Base-by-base conservation (phyloP, 2,329 filamentous ascomycete species). In the Penicillium italicum region DNA sequence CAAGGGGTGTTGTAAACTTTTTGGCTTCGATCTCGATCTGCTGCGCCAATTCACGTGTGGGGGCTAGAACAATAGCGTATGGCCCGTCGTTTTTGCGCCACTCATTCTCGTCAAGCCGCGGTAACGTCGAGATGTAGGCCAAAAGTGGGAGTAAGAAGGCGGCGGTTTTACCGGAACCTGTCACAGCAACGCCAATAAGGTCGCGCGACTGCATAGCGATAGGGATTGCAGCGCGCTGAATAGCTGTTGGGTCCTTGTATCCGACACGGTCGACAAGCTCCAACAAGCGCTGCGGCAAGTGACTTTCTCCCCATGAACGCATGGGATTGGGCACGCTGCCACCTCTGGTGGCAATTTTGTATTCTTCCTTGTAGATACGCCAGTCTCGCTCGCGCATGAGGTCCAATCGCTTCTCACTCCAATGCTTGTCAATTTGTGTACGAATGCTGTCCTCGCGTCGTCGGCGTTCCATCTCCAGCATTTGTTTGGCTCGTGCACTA, bases 321-420 rank as follows among this genome's bases (percentile, higher is more conserved):
- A 99, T 97, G 0, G 94, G 94, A 67, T 97, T 93, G 0, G 94
- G 94, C 53, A 97, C 91, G 26, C 83, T 82, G 41, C 93, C 93
- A 55, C 94, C 94, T 74, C 96, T 97, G 9, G 91, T 97, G 38
- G 88, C 82, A 71, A 99, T 99, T 66, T 94, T 95, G 77, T 96
- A 97, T 74, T 99, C 92, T 74, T 97, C 94, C 76, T 97, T 99
- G 85, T 99, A 97, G 66, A 99, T 97, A 70, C 94, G 90, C 94
- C 94, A 99, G 75, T 99, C 94, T 72, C 94, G 83, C 76, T 97
- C 92, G 60, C 91, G 89, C 94, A 99, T 99, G 67, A 96, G 90
- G 14, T 89, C 85, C 60, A 97, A 79, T 59, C 82, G 83, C 84
- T 99, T 99, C 71, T 97, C 90, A 53, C 89, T 91, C 94, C 94